phyloP scores from a whole-genome alignment of 495 filamentous ascomycete species.

The Penicillium fimorum region DNA sequence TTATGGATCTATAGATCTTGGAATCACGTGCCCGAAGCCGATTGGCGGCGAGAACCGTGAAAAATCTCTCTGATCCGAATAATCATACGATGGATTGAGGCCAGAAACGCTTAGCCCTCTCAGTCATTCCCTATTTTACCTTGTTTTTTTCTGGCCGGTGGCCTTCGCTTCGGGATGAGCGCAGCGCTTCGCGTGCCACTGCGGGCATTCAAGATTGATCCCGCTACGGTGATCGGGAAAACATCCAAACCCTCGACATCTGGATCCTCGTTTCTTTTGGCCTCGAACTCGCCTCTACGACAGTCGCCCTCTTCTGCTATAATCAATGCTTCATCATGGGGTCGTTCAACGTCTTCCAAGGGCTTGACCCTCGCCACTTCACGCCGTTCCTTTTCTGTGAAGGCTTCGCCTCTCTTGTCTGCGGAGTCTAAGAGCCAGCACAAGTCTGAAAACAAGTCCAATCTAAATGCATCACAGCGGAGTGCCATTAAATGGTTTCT shows the following conservation, averaged over 20 bases:
- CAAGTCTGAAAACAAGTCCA: slow-evolving; percentile 16
- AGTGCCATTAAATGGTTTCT: slow-evolving; percentile 47
- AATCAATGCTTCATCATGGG: slow-evolving; percentile 4
- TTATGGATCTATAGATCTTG: slow-evolving; percentile 13
- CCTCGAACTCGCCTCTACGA: slow-evolving; percentile 5
- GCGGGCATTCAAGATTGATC: slow-evolving; percentile 38
- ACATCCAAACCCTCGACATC: slow-evolving; percentile 25
- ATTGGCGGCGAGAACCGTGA: slow-evolving; percentile 31
- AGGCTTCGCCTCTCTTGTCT: slow-evolving; percentile 17
- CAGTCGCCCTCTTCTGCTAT: slow-evolving; percentile 4
- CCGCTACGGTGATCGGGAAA: slow-evolving; percentile 30
- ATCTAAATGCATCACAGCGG: slow-evolving; percentile 23
- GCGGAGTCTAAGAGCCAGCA: slow-evolving; percentile 11
- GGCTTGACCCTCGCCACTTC: neutral
- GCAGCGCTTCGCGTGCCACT: slow-evolving; percentile 37
- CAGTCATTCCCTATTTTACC: neutral
- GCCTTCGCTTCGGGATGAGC: slow-evolving; percentile 37
- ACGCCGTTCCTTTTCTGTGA: slow-evolving; percentile 20
- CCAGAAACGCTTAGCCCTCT: neutral
- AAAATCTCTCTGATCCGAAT: slow-evolving; percentile 23
- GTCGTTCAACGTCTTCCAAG: neutral
- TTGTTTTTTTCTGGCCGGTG: slow-evolving; percentile 5
- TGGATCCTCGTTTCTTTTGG: slow-evolving; percentile 10
- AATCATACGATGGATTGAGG: slow-evolving; percentile 25
- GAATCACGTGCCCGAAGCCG: slow-evolving; percentile 25